Evolutionary conservation across 345 rosid genomes (phyloP).

Genomic region (Acer saccharum): DNA sequence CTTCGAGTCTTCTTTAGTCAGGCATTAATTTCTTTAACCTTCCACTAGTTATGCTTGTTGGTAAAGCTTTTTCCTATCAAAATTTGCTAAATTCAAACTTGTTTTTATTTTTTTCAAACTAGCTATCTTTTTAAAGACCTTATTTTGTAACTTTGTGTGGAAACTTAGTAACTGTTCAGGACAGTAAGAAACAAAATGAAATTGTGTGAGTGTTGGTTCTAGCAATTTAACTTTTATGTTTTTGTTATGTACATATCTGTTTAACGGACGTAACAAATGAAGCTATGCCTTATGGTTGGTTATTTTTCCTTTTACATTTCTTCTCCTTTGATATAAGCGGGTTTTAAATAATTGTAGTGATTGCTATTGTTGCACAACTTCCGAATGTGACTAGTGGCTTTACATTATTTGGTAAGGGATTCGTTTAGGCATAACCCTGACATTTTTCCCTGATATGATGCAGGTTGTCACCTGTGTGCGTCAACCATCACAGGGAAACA

Average conservation of each 20-base stretch:
- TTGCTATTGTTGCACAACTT: background rate
- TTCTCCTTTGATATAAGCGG: background rate
- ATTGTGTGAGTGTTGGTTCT: background rate
- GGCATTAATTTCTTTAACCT: background rate
- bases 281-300: background rate
- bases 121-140: background rate
- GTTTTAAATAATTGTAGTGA: background rate
- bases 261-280: background rate
- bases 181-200: too few species aligned
- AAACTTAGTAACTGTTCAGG: background rate
- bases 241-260: background rate
- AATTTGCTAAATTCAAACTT: background rate
- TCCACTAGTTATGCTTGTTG: background rate
- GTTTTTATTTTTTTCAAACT: background rate
- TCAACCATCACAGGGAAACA: constrained; percentile 98
- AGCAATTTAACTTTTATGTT: background rate
- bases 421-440: background rate
- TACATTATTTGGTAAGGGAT: background rate
- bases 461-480: constrained; percentile 97
- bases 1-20: background rate
- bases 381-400: background rate
- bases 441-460: constrained; percentile 12
- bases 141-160: background rate
- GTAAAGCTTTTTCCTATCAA: background rate
- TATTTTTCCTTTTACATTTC: background rate